phyloP scores from a whole-genome alignment of 768 basidiomycete genomes.

The Boletus pseudo-olivaceus region DNA sequence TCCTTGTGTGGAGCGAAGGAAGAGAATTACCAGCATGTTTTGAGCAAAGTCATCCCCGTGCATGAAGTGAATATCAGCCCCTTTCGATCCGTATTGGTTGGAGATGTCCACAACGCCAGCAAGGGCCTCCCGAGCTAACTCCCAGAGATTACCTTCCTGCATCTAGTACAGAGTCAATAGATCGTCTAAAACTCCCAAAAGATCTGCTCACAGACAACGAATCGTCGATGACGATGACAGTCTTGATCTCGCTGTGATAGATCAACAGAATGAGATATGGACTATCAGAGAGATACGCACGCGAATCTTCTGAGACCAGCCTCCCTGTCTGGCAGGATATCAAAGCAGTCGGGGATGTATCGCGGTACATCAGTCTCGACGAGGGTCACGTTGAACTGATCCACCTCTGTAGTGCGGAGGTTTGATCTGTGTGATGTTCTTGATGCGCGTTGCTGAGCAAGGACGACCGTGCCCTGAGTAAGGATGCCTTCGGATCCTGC shows the following conservation, averaged over 20 bases:
- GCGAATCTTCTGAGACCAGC: not conserved
- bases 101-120: constrained; percentile 39
- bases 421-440: not conserved
- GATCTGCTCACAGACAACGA: not conserved
- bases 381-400: constrained; percentile 26
- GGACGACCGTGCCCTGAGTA: constrained; percentile 29
- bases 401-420: constrained; percentile 9
- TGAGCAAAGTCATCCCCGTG: constrained; percentile 32
- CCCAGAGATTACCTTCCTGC: constrained; percentile 40
- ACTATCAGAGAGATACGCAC: not conserved
- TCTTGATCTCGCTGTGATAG: not conserved
- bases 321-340: constrained; percentile 18
- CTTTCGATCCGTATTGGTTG: constrained; percentile 35
- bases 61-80: constrained; percentile 43
- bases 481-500: constrained; percentile 10
- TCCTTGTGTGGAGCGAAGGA: not conserved
- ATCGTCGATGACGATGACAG: not conserved
- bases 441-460: constrained; percentile 22
- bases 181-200: not conserved
- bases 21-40: constrained; percentile 23
- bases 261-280: not conserved
- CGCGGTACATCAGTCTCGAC: constrained; percentile 27
- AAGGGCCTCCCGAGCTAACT: constrained; percentile 38
- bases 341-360: constrained; percentile 15
- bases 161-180: constrained; percentile 25